Evolutionary conservation across 1,284 basidiomycete genomes (phyloP).

Genomic region (Leccinum pachyderme): DNA sequence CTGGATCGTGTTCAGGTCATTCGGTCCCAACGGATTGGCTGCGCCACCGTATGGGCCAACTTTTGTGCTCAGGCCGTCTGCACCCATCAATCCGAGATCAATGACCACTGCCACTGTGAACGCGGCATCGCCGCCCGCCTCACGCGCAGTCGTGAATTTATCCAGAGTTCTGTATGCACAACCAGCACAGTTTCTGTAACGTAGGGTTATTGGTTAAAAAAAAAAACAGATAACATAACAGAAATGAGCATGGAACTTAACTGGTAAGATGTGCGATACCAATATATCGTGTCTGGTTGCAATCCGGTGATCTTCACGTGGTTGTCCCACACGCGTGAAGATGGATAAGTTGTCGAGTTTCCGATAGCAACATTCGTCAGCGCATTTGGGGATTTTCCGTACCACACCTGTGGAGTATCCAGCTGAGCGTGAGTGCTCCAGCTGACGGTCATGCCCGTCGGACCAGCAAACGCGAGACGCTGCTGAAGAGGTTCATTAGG

Average conservation of each 20-base stretch:
- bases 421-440: conserved; percentile 24
- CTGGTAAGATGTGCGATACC: conserved; percentile 31
- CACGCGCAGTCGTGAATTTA: conserved; percentile 26
- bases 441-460: conserved; percentile 28
- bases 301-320: conserved; percentile 30
- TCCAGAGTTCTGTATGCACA: conserved; percentile 28
- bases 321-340: conserved; percentile 29
- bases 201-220: background rate
- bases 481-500: conserved; percentile 30
- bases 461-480: conserved; percentile 23
- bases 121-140: conserved; percentile 15
- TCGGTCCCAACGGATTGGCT: conserved; percentile 23
- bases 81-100: conserved; percentile 30
- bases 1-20: conserved; percentile 31
- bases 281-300: conserved; percentile 24
- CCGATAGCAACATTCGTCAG: conserved; percentile 22
- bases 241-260: conserved; percentile 5
- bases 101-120: conserved; percentile 29
- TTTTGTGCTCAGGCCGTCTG: conserved; percentile 28
- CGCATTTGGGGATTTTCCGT: conserved; percentile 18
- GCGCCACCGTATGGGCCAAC: conserved; percentile 27
- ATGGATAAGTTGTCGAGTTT: conserved; percentile 23
- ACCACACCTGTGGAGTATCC: conserved; percentile 27
- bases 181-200: conserved; percentile 25
- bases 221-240: background rate